Conservation (phyloP, 208 protist genomes). For the Phytomonas sp. region DNA sequence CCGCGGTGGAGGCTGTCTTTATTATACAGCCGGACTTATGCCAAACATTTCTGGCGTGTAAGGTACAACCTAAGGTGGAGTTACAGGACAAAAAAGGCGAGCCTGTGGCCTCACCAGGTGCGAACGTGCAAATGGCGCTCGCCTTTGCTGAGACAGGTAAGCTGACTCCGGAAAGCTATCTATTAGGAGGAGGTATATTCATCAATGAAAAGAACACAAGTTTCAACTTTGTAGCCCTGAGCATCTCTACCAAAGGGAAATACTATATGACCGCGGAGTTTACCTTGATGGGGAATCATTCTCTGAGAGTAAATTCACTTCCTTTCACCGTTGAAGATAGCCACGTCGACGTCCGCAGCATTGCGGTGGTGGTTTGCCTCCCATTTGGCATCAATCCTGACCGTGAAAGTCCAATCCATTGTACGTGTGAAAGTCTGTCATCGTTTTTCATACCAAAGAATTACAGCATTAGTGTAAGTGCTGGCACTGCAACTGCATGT, state of each 20-base stretch:
- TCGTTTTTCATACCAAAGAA: slow-evolving; percentile 13
- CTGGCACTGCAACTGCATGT: slow-evolving; percentile 34
- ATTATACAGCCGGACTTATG: slow-evolving; percentile 39
- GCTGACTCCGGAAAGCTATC: slow-evolving; percentile 17
- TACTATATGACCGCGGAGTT: slow-evolving; percentile 61
- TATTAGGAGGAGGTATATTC: slow-evolving; percentile 38
- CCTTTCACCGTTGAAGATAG: slow-evolving; percentile 27
- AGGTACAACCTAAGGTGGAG: slow-evolving; percentile 45
- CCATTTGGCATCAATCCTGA: slow-evolving; percentile 14
- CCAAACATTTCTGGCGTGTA: slow-evolving; percentile 28
- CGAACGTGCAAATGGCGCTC: slow-evolving; percentile 40
- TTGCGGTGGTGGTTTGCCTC: slow-evolving; percentile 40
- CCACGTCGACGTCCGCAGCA: slow-evolving; percentile 5
- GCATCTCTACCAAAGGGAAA: slow-evolving; percentile 31
- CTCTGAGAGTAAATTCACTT: slow-evolving; percentile 30
- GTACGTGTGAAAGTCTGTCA: slow-evolving; percentile 9
- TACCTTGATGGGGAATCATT: slow-evolving; percentile 31
- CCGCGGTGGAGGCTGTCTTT: slow-evolving; percentile 40
- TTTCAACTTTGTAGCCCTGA: slow-evolving; percentile 54
- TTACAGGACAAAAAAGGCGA: slow-evolving; percentile 28
- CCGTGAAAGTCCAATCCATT: slow-evolving; percentile 16
- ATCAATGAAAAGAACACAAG: slow-evolving; percentile 22
- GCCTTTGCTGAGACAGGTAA: slow-evolving; percentile 25
- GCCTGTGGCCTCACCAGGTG: slow-evolving; percentile 27
- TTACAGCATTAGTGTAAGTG: slow-evolving; percentile 50